Base-by-base conservation (phyloP, 352 stramenopile species). In the Globisporangium nagaii region DNA sequence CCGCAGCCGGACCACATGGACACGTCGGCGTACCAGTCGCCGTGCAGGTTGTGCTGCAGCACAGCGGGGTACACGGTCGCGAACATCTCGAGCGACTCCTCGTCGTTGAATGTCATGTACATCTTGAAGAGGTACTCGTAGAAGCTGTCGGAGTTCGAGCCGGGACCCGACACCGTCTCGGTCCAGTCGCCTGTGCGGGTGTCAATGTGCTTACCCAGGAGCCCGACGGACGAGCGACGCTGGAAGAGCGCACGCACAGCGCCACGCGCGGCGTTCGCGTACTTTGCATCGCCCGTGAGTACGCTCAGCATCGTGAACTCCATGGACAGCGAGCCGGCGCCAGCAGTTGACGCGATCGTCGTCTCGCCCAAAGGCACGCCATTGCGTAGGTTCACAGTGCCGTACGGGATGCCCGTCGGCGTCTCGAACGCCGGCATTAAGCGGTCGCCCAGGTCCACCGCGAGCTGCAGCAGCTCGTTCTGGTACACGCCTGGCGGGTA, bases 91-190 rank as follows among this genome's bases (percentile, higher is more conserved):
- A 98, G 77, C 68, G 95, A 71, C 69, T 96, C 79, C 47, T 84
- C 73, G 47, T 99, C 94, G 45, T 86, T 86, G 68, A 98, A 98
- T 17, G 98, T 71, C 43, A 96, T 78, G 65, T 98, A 97, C 68
- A 97, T 96, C 68, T 99, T 99, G 43, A 98, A 64, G 15, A 98
- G 68, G 58, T 99, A 98, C 73, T 99, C 97, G 71, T 98, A 99
- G 60, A 99, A 99, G 37, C 86, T 98, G 70, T 99, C 97, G 5
- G 93, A 96, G 65, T 99, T 99, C 9, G 83, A 88, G 8, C 93
- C 94, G 7, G 93, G 73, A 20, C 92, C 91, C 0, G 84, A 91
- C 0, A 75, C 53, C 1, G 69, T 80, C 61, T 94, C 84, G 27
- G 75, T 91, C 84, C 84, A 94, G 2, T 91, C 77, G 22, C 95